Conservation (phyloP, 129 eudicot genomes). For the Flaveria brownii region DNA sequence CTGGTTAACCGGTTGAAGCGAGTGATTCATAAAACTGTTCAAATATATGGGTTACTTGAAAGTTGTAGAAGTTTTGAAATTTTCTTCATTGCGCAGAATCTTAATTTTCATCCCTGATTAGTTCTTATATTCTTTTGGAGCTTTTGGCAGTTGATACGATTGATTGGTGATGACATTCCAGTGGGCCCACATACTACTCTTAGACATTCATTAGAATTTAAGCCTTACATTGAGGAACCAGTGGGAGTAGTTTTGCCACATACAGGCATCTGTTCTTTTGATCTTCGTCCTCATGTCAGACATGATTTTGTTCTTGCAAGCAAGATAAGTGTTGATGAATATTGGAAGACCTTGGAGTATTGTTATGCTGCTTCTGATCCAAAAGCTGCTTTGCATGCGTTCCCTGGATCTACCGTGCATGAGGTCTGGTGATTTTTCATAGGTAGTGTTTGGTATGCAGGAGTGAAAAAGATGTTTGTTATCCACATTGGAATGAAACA, state of each 20-base stretch:
- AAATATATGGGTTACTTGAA: not conserved
- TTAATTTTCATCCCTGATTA: constrained; percentile 3
- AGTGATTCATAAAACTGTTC: not conserved
- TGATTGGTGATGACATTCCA: constrained; percentile 55
- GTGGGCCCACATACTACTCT: constrained; percentile 58
- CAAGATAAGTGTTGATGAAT: constrained; percentile 74
- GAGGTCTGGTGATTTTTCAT: constrained; percentile 51
- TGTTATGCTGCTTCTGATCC: constrained; percentile 82
- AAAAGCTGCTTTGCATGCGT: constrained; percentile 80
- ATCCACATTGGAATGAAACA: not conserved
- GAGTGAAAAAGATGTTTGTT: not conserved
- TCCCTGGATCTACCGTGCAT: constrained; percentile 86
- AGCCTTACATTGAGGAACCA: constrained; percentile 96
- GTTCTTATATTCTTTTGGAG: constrained; percentile 27
- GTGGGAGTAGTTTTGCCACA: constrained; percentile 41
- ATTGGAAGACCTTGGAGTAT: constrained; percentile 94
- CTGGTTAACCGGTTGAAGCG: not conserved
- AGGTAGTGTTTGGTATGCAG: not conserved
- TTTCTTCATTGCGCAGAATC: constrained; percentile 13
- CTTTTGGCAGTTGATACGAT: constrained; percentile 68
- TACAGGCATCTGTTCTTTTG: constrained; percentile 43
- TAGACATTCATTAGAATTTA: constrained; percentile 77
- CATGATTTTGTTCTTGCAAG: constrained; percentile 86
- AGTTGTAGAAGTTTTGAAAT: not conserved
- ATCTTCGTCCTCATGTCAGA: constrained; percentile 88